Percentiles rank a stretch among this genome's conserved stretches.
Conservation (phyloP, 139 green algal genomes). For the Haematococcus lacustris region DNA sequence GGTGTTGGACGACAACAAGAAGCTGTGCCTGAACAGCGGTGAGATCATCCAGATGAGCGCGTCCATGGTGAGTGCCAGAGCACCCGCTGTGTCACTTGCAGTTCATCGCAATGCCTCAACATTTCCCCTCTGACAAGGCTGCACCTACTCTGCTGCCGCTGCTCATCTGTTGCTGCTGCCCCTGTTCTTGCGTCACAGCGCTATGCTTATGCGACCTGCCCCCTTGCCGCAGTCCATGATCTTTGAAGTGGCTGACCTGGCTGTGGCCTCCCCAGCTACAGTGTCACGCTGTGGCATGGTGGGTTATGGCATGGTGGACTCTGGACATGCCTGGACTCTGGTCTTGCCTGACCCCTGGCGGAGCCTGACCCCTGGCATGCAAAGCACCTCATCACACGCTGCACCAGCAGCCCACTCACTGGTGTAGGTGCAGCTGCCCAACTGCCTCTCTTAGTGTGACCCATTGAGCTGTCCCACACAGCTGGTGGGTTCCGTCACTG, state of each 20-base stretch:
- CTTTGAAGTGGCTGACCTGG: slow-evolving; percentile 74
- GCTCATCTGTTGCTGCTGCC: no score
- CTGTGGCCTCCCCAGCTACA: slow-evolving; percentile 67
- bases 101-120: no score
- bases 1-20: slow-evolving; percentile 81
- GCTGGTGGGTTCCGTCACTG: no score
- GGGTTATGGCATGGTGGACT: not conserved
- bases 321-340: not conserved
- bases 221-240: slow-evolving; percentile 76
- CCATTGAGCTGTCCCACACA: no score
- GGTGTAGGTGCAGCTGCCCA: no score
- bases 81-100: no score
- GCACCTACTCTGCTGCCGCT: no score
- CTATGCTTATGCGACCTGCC: no score
- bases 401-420: no score
- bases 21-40: slow-evolving; percentile 72
- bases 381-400: slow-evolving; percentile 39
- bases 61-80: slow-evolving; percentile 69
- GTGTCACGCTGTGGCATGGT: slow-evolving; percentile 77
- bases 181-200: no score
- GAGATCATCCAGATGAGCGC: slow-evolving; percentile 83
- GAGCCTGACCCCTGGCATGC: slow-evolving; percentile 18
- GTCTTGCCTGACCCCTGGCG: not conserved
- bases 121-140: no score
- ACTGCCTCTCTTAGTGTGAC: no score